Percentiles rank a stretch among this genome's conserved stretches.
Conservation (phyloP, 2,329 filamentous ascomycete genomes). For the Gyromitra esculenta region DNA sequence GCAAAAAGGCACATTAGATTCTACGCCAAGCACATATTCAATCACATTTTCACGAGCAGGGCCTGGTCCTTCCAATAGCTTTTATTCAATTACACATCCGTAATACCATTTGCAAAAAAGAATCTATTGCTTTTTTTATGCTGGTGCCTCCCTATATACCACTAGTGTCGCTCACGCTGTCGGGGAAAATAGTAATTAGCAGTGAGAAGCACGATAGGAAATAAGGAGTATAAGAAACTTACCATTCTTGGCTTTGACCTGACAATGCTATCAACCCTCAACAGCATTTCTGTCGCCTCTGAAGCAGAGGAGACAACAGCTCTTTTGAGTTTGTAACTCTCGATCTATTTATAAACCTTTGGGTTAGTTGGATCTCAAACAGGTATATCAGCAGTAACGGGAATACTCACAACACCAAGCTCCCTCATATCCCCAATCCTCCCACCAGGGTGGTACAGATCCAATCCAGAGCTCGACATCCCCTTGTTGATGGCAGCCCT, state of each 20-base stretch:
- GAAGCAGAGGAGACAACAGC: slow-evolving; percentile 97
- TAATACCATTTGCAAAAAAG: slow-evolving; percentile 44
- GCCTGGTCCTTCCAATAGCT: slow-evolving; percentile 19
- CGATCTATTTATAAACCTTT: slow-evolving; percentile 65
- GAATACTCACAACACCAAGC: slow-evolving; percentile 71
- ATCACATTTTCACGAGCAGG: neutral
- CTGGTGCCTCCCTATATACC: slow-evolving; percentile 2
- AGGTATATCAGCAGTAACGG: neutral
- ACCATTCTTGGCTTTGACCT: slow-evolving; percentile 78
- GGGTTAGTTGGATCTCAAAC: slow-evolving; percentile 15
- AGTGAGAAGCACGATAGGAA: neutral
- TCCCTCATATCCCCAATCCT: slow-evolving; percentile 96
- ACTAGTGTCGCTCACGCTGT: slow-evolving; percentile 49
- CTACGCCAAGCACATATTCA: neutral
- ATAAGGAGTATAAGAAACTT: neutral
- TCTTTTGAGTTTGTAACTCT: slow-evolving; percentile 98
- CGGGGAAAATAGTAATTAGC: slow-evolving; percentile 15
- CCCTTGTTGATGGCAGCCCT: slow-evolving; percentile 95
- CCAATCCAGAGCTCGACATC: slow-evolving; percentile 88
- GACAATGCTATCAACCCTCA: slow-evolving; percentile 98
- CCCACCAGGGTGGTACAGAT: slow-evolving; percentile 87
- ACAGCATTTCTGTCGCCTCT: slow-evolving; percentile 93
- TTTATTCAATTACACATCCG: slow-evolving; percentile 44
- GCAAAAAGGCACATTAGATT: neutral
- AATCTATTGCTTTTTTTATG: slow-evolving; percentile 49